Evolutionary conservation across 2,329 filamentous ascomycete genomes (phyloP).

Genomic region (Akanthomyces lecanii): DNA sequence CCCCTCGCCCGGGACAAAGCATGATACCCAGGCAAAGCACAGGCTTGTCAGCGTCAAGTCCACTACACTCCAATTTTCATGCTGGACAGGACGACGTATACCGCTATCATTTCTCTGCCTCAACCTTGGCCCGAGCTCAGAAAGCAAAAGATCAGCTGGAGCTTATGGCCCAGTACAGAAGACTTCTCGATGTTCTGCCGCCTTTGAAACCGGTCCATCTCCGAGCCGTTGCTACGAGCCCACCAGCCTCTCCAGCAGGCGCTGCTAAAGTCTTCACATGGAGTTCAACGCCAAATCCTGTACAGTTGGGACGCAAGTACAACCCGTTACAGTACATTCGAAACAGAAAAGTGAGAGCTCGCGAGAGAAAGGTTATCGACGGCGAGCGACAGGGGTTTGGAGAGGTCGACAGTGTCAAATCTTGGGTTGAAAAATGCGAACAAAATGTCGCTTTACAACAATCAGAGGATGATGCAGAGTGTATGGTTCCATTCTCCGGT

Average conservation of each 20-base stretch:
- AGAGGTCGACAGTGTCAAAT: constrained; percentile 64
- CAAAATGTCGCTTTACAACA: constrained; percentile 24
- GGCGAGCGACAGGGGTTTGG: constrained; percentile 73
- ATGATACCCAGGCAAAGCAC: constrained; percentile 39
- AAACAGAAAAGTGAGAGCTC: constrained; percentile 78
- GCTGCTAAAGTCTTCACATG: constrained; percentile 15
- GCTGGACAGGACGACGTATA: constrained; percentile 43
- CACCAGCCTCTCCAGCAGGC: constrained; percentile 37
- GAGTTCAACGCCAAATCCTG: constrained; percentile 21
- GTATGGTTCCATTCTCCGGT: constrained; percentile 42
- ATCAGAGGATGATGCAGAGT: constrained; percentile 21
- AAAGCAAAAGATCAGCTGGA: constrained; percentile 84
- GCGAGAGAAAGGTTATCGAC: constrained; percentile 71
- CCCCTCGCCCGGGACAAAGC: constrained; percentile 49
- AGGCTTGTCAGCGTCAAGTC: constrained; percentile 37
- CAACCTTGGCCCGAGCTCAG: constrained; percentile 75
- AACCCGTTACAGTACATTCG: constrained; percentile 91
- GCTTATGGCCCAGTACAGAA: constrained; percentile 77
- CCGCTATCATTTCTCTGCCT: constrained; percentile 67
- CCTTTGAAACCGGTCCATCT: constrained; percentile 54
- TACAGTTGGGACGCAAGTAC: constrained; percentile 63
- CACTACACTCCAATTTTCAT: constrained; percentile 43
- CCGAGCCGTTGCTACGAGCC: constrained; percentile 38
- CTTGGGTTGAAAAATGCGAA: constrained; percentile 70
- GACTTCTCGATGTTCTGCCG: constrained; percentile 73